Conservation (phyloP, 306 rosid species). For the Glycine tomentella region DNA sequence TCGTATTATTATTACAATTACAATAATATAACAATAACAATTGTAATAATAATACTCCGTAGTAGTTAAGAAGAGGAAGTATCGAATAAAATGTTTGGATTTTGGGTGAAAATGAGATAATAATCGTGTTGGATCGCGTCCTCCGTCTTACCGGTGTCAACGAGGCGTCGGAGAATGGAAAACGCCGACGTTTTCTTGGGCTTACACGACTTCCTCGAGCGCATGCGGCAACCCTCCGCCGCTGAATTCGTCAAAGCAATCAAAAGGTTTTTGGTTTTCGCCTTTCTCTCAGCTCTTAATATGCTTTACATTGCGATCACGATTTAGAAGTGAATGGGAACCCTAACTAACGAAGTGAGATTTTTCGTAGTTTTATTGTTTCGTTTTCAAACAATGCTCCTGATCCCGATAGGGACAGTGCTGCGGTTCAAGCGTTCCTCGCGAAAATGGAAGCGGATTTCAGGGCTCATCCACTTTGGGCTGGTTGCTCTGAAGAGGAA, state of each 20-base stretch:
- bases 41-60: too few species aligned
- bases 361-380: slow-evolving; percentile 81
- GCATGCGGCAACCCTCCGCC: slow-evolving; percentile 98
- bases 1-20: too few species aligned
- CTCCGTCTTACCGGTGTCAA: slow-evolving; percentile 44
- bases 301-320: too few species aligned
- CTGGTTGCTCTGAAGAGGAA: slow-evolving; percentile 94
- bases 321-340: slow-evolving; percentile 5
- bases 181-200: slow-evolving; percentile 91
- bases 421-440: slow-evolving; percentile 79
- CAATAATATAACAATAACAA: too few species aligned
- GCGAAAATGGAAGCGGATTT: slow-evolving; percentile 91
- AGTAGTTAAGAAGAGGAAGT: not conserved
- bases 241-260: slow-evolving; percentile 95
- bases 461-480: slow-evolving; percentile 96
- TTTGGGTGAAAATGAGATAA: slow-evolving; percentile 4
- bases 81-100: not conserved
- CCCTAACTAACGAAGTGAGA: slow-evolving; percentile 38
- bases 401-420: slow-evolving; percentile 90
- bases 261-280: slow-evolving; percentile 62
- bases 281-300: too few species aligned
- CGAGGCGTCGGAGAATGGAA: slow-evolving; percentile 66
- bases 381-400: slow-evolving; percentile 87
- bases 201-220: slow-evolving; percentile 90
- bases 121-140: slow-evolving; percentile 37